A percentile compares a stretch with the other conserved stretches of the same genome.
Conservation (phyloP, 2,329 filamentous ascomycete species). For the Scedosporium apiospermum region DNA sequence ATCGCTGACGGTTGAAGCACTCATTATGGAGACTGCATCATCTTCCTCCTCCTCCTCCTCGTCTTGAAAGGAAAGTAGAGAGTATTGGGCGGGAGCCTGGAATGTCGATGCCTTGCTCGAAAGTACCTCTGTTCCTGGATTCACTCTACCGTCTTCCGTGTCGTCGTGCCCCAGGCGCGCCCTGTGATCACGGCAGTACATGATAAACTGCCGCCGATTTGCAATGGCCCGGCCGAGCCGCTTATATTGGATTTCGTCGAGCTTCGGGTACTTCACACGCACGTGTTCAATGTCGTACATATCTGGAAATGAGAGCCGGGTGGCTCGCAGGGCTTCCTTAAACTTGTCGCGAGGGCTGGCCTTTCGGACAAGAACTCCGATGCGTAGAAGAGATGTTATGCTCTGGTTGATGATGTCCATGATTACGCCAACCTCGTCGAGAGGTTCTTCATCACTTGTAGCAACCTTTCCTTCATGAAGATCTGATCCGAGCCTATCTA, state of each 20-base stretch:
- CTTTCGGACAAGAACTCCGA: conserved; percentile 8
- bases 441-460: neutral
- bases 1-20: neutral
- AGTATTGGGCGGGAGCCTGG: neutral
- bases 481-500: neutral
- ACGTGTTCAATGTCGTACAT: conserved; percentile 8
- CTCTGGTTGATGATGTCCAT: conserved; percentile 4
- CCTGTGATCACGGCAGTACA: conserved; percentile 8
- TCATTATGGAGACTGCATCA: neutral
- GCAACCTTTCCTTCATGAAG: too few species aligned
- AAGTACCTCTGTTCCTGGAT: neutral
- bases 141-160: neutral
- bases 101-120: conserved; percentile 5
- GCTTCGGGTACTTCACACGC: conserved; percentile 3
- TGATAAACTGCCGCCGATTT: conserved; percentile 10
- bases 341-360: conserved; percentile 5
- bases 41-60: neutral
- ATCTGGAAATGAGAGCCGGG: neutral
- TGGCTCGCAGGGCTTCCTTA: conserved; percentile 5
- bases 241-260: neutral
- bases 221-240: conserved; percentile 9
- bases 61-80: neutral
- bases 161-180: neutral
- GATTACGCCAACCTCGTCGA: neutral
- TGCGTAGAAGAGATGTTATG: conserved; percentile 8